Evolutionary conservation across 2,329 filamentous ascomycete genomes (phyloP), one percentile per base, ranked within the genome.

Genomic region (Exserohilum rostratum): DNA sequence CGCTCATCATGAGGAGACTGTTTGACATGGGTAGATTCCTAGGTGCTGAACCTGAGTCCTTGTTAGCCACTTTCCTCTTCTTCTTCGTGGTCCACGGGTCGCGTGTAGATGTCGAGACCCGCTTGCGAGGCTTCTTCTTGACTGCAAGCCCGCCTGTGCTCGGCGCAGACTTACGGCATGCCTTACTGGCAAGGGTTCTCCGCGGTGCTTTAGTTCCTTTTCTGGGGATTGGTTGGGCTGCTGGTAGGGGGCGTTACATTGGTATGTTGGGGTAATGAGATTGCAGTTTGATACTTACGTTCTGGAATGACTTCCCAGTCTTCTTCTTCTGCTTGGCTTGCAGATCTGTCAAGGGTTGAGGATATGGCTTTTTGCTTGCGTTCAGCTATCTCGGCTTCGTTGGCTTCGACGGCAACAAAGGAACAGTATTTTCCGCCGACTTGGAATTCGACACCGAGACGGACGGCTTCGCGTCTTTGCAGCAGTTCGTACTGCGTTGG

Each of bases 391-490:
- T 45, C 27, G 13, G 15, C 5, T 31, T 50, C 34, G 10, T 54
- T 50, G 7, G 51, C 15, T 29, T 54, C 51, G 6, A 54, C 51
- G 3, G 51, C 51, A 13, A 50, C 46, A 6, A 54, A 54, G 0
- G 46, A 54, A 27, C 51, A 54, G 27, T 25, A 25, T 20, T 50
- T 54, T 11, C 51, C 51, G n/a, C 51, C 40, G 11, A 54, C 34
- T 17, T 54, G 46, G 5, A 35, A 54, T 30, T 50, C 33, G 0
- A 54, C 51, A 12, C 51, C 51, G 9, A 54, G 39, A 25, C 46
- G 39, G 0, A 54, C 46, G 17, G 51, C 46, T 22, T 54, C 46
- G 2, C 46, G 46, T 45, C 46, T 27, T 25, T 50, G 34, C 7
- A 50, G 33, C 29, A 50, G 11, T 6, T 15, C 10, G 5, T 45